Base-by-base conservation (phyloP, 192 early-diverging fungal genomes). In the Coemansia aciculifera region DNA sequence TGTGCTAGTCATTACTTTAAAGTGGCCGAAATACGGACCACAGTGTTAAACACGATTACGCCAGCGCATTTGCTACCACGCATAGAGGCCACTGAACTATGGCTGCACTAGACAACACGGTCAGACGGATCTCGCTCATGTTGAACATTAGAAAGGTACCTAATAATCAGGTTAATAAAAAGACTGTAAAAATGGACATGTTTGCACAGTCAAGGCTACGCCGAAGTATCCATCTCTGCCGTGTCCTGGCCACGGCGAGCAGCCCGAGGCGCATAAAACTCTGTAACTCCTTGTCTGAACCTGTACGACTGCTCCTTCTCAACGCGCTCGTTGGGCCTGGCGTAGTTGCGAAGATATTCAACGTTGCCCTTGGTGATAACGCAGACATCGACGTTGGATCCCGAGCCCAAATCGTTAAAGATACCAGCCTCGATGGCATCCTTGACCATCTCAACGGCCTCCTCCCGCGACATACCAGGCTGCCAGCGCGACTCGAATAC, bases 331-430 rank as follows among this genome's bases (percentile, higher is more conserved):
- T 96, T 98, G 27, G 97, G 97, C 66, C 73, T 91, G 59, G 75
- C 79, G 70, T 94, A 95, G 81, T 93, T 92, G 27, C 94, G 89
- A 24, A 94, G 85, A 57, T 91, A 88, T 57, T 99, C 96, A 31
- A 89, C 88, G 43, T 86, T 88, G 69, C 84, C 92, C 75, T 92
- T 91, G 60, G 89, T 93, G 75, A 99, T 95, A 7, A 99, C 91
- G 62, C 87, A 89, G 1, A 97, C 88, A 81, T 99, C 95, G 54
- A 99, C 95, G 75, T 96, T 98, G 32, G 90, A 93, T 62, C 97
- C 97, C 49, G 97, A 99, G 68, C 97, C 97, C 37, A 98, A 77
- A 78, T 99, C 97, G 83, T 99, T 98, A 85, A 99, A 99, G 66
- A 99, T 95, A 89, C 97, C 97, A 13, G 96, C 91, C 77, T 93